Evolutionary conservation across 495 filamentous ascomycete genomes (phyloP), one percentile per base, ranked within the genome.

Genomic region (Penicillium lagena): DNA sequence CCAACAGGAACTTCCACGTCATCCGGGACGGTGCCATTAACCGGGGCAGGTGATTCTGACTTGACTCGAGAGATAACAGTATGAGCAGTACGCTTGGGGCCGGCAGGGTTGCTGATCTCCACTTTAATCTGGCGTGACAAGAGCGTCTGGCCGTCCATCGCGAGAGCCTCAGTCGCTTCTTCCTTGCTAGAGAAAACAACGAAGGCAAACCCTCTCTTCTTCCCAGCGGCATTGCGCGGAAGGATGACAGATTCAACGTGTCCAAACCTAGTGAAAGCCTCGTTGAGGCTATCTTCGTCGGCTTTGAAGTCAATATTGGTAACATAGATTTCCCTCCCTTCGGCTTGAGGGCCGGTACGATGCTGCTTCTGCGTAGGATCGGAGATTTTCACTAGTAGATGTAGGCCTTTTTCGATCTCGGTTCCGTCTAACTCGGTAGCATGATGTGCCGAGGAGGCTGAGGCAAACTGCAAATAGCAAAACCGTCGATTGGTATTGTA

Each of bases 401-500:
- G 81, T 43, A 80, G 79, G 29, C 77, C 75, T 27, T 78, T 72
- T 29, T 83, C 87, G 4, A 89, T 56, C 9, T 75, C 59, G 44
- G 76, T 81, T 7, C 85, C 84, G 58, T 96, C 74, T 31, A 95
- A 68, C 28, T 78, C 64, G 1, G 80, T 85, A 2, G 89, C 88
- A 29, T 74, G 74, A 14, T 76, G 71, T 1, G 89, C 86, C 15
- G 78, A 73, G 5, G 69, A 71, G 2, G 79, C 59, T 30, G 79
- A 79, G 33, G 81, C 73, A 62, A 96, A 96, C 37, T 94, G 86
- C 7, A 96, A 73, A 59, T 98, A 98, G 64, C 89, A 95, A 67
- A 98, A 98, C 6, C 91, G 83, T 29, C 93, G 86, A 53, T 83
- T 81, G 7, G 84, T 86, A 52, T 96, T 87, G 59, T 74, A 89